phyloP scores from a whole-genome alignment of 129 eudicot genomes.

The Centrapalus pauciflorus region DNA sequence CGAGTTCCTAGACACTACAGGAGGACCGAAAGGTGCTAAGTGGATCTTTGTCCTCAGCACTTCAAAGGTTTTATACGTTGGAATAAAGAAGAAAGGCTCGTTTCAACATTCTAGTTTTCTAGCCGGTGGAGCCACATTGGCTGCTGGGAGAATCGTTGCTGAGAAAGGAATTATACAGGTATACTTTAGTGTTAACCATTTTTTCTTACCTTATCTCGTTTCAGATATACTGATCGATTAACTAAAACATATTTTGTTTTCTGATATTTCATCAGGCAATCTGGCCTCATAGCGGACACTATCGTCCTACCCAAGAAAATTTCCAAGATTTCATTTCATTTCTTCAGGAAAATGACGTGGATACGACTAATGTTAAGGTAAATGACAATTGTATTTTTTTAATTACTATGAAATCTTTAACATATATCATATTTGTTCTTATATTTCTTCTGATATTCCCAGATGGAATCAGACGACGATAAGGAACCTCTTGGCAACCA shows the following conservation, averaged over 20 bases:
- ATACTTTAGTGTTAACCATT: not conserved
- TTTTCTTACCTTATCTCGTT: not conserved
- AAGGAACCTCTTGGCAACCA: constrained; percentile 43
- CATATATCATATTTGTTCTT: not conserved
- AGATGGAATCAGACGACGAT: constrained; percentile 90
- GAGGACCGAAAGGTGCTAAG: constrained; percentile 40
- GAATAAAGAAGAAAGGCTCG: constrained; percentile 65
- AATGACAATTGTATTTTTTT: not conserved
- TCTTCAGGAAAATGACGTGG: constrained; percentile 52
- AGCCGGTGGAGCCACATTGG: constrained; percentile 82
- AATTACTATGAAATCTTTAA: not conserved
- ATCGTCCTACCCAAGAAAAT: constrained; percentile 69
- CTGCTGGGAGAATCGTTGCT: constrained; percentile 69
- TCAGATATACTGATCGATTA: not conserved
- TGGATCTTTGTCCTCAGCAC: constrained; percentile 93
- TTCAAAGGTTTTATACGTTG: constrained; percentile 54
- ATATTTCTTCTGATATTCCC: constrained; percentile 3
- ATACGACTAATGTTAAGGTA: constrained; percentile 55
- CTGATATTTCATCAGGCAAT: constrained; percentile 43
- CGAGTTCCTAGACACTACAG: constrained; percentile 41
- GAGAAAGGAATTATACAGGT: constrained; percentile 63
- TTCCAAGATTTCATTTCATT: constrained; percentile 53
- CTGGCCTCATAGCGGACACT: constrained; percentile 80
- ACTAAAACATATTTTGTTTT: not conserved
- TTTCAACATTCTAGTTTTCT: constrained; percentile 93